Conservation (phyloP, 352 stramenopile genomes). For the Phytophthora sansomeana region DNA sequence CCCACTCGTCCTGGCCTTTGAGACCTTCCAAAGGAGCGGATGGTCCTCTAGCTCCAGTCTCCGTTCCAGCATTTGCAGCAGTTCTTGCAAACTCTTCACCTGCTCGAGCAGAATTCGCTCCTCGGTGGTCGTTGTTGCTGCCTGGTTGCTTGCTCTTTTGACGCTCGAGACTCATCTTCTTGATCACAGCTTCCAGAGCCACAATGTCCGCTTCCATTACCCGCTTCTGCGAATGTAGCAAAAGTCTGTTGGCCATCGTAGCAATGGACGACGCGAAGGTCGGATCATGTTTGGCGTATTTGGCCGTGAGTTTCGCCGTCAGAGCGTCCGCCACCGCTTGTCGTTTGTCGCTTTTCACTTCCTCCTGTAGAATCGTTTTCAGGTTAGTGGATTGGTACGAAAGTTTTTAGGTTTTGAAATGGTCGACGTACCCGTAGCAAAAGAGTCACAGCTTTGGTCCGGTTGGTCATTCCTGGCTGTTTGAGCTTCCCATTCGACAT, state of each 20-base stretch:
- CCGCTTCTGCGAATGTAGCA: constrained; percentile 60
- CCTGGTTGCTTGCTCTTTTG: constrained; percentile 28
- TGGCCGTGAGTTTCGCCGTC: constrained; percentile 49
- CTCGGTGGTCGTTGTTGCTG: constrained; percentile 11
- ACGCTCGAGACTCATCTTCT: constrained; percentile 71
- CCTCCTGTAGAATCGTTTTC: constrained; percentile 39
- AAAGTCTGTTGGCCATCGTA: constrained; percentile 58
- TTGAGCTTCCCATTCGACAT: constrained; percentile 24
- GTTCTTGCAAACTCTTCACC: neutral
- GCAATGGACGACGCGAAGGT: constrained; percentile 63
- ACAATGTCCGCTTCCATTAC: constrained; percentile 69
- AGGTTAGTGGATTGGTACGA: constrained; percentile 1
- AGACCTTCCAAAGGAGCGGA: constrained; percentile 32
- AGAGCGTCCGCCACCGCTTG: constrained; percentile 64
- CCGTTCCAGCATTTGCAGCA: constrained; percentile 8
- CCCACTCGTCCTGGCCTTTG: constrained; percentile 72
- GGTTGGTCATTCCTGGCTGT: constrained; percentile 18
- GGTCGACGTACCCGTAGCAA: constrained; percentile 27
- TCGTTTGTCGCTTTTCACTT: constrained; percentile 70
- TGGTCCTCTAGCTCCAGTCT: constrained; percentile 25
- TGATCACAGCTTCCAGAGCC: constrained; percentile 65
- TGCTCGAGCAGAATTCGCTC: constrained; percentile 6
- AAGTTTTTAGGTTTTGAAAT: neutral
- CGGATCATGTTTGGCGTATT: constrained; percentile 70
- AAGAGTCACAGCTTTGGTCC: constrained; percentile 32